phyloP scores from a whole-genome alignment of 257 asterid species.

The Linderniella brevidens region DNA sequence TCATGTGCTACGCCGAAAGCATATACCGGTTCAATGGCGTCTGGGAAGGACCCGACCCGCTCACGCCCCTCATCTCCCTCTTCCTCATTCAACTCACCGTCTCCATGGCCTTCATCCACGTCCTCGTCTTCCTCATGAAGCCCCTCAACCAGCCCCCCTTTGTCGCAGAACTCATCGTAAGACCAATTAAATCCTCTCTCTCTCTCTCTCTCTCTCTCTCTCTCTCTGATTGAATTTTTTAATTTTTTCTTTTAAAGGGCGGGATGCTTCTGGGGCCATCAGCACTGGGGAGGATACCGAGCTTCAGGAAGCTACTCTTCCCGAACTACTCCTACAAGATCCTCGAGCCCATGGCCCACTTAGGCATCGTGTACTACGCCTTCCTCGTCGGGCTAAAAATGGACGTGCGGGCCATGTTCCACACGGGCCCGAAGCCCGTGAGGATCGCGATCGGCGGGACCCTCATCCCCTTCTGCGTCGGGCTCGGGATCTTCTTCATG shows the following conservation, averaged over 20 bases:
- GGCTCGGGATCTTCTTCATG: constrained; percentile 28
- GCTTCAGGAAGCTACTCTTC: constrained; percentile 24
- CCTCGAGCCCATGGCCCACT: constrained; percentile 81
- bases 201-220: background rate
- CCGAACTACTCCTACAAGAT: constrained; percentile 44
- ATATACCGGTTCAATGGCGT: constrained; percentile 77
- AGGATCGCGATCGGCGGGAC: constrained; percentile 45
- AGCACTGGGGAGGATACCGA: constrained; percentile 27
- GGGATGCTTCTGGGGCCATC: constrained; percentile 80
- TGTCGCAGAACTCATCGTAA: constrained; percentile 60
- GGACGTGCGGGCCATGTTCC: constrained; percentile 35
- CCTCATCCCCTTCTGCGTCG: constrained; percentile 38
- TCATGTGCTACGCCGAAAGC: constrained; percentile 53
- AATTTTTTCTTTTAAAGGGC: constrained; percentile 23
- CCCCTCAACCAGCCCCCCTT: constrained; percentile 69
- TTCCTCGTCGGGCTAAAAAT: constrained; percentile 62
- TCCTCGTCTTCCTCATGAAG: constrained; percentile 25
- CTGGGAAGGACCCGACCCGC: constrained; percentile 94
- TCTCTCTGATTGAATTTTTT: background rate
- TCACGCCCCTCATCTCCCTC: constrained; percentile 74
- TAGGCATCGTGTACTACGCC: constrained; percentile 48
- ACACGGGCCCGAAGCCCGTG: constrained; percentile 39
- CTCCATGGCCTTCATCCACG: constrained; percentile 37
- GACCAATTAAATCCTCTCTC: constrained; percentile 8
- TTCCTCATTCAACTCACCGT: constrained; percentile 57